A percentile compares a stretch with the other conserved stretches of the same genome.
These are phyloP conservation scores for Mycosphaerelloides madeirae DNA, from an alignment of 2,329 filamentous ascomycete species.

Conservation along the genomic window DNA sequence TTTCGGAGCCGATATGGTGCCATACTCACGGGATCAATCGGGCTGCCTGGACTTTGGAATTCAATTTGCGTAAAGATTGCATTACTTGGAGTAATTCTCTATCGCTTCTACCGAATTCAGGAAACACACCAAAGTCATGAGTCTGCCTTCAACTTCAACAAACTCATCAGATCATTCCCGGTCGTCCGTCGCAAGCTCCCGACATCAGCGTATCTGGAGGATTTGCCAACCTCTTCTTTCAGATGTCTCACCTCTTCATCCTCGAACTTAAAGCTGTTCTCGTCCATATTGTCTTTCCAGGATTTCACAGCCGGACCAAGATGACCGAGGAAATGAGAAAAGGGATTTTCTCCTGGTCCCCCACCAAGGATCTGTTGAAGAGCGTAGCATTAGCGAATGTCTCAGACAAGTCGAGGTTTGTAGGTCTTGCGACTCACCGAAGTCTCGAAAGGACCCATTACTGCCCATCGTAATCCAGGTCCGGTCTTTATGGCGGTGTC, in stretches of 20 bases:
- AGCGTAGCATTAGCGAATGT: no score
- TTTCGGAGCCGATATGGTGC: no score
- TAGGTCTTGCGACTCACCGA: no score
- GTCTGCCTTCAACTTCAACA: constrained; percentile 13
- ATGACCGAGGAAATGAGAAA: constrained; percentile 13
- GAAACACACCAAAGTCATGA: no score
- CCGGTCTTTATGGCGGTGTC: constrained; percentile 21
- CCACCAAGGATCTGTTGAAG: constrained; percentile 14
- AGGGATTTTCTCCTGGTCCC: constrained; percentile 8
- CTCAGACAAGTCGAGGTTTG: no score
- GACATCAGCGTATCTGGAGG: constrained; percentile 5
- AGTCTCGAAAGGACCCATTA: constrained; percentile 29
- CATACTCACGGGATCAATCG: no score
- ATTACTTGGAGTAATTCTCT: no score
- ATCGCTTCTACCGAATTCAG: no score
- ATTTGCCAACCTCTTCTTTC: constrained; percentile 9
- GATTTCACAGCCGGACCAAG: constrained; percentile 12
- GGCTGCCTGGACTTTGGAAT: no score
- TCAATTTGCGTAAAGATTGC: no score
- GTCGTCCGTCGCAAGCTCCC: constrained; percentile 9
- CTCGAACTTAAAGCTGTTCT: constrained; percentile 9
- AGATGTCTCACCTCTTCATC: constrained; percentile 6
- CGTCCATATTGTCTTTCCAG: constrained; percentile 17
- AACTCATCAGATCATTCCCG: constrained; percentile 14
- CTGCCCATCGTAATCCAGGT: constrained; percentile 18